phyloP scores from a whole-genome alignment of 345 rosid species.

The Salix exigua region DNA sequence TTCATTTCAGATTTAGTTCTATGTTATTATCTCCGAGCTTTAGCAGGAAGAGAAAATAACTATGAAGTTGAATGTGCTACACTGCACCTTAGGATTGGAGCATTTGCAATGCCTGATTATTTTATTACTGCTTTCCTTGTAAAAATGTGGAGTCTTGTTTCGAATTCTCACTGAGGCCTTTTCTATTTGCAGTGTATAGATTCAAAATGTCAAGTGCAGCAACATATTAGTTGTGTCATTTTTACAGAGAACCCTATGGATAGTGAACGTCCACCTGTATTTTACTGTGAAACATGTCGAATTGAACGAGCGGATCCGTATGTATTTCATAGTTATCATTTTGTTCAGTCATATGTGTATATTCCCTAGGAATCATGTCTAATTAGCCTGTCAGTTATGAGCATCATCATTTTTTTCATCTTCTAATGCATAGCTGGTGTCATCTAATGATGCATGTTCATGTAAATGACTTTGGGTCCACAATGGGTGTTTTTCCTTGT shows the following conservation, averaged over 20 bases:
- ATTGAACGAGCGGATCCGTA: constrained; percentile 44
- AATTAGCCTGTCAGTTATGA: background rate
- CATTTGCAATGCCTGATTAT: background rate
- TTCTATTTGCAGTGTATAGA: constrained; percentile 33
- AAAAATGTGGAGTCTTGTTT: background rate
- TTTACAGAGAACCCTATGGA: constrained; percentile 28
- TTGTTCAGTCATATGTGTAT: background rate
- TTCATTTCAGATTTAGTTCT: background rate
- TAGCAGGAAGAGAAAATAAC: background rate
- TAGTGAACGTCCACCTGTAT: constrained; percentile 16
- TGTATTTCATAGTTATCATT: constrained; percentile 7
- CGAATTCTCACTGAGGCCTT: background rate
- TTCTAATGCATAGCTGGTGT: background rate
- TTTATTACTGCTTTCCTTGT: background rate
- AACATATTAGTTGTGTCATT: constrained; percentile 37
- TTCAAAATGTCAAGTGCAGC: constrained; percentile 34
- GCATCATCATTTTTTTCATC: background rate
- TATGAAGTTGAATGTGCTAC: background rate
- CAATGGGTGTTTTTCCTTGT: background rate
- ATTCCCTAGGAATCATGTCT: background rate
- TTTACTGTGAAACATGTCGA: constrained; percentile 40
- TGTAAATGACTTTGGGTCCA: background rate
- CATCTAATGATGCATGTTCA: background rate
- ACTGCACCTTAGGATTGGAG: background rate
- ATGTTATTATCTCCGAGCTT: background rate